Percentiles rank a stretch among this genome's conserved stretches.
These are phyloP conservation scores for Gastrolobium bilobum DNA, from an alignment of 306 rosid species.

Conservation along the genomic window DNA sequence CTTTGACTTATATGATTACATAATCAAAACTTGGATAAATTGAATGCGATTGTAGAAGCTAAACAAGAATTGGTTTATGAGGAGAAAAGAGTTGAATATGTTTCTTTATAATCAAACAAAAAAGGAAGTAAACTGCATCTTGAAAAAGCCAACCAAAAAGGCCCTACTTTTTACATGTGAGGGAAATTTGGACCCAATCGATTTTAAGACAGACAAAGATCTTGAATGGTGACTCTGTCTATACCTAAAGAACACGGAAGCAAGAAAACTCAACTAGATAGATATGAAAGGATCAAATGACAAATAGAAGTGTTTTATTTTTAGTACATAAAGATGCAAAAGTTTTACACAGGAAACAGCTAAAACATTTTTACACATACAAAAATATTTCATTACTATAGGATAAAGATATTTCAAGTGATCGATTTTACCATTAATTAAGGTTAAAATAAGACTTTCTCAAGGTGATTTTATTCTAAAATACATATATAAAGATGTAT, in stretches of 20 bases:
- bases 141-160: background rate
- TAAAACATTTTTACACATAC: background rate
- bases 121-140: background rate
- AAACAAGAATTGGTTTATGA: background rate
- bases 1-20: background rate
- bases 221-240: background rate
- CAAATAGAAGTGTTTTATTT: background rate
- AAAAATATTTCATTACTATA: background rate
- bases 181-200: background rate
- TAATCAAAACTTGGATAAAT: background rate
- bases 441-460: no score
- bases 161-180: background rate
- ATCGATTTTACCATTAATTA: no score
- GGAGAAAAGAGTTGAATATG: no score
- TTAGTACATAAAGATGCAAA: background rate
- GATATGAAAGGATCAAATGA: background rate
- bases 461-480: no score
- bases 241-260: background rate
- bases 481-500: no score
- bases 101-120: background rate
- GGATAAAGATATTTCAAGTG: background rate
- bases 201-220: constrained; percentile 27
- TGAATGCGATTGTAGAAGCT: background rate
- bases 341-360: background rate
- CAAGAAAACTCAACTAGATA: background rate